Evolutionary conservation across 441 rosid genomes (phyloP), one percentile per base, ranked within the genome.

Genomic region (Codiaeum variegatum): DNA sequence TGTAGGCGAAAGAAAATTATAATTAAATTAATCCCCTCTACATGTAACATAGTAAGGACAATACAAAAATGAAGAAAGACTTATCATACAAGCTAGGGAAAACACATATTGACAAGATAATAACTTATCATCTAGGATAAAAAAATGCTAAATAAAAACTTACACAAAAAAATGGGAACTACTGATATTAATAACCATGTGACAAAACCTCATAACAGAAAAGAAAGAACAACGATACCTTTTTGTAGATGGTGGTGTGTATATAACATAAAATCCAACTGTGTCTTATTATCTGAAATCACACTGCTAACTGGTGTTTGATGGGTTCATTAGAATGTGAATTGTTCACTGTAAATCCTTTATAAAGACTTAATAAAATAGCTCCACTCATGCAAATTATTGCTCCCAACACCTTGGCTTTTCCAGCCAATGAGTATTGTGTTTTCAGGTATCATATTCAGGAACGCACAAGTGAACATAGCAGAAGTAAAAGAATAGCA

Each of bases 371-470:
- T 66, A 90, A 67, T 42, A 86, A 4, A 69, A 87, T 9, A 32
- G 81, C 89, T 31, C 93, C 96, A 2, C 77, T 78, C 42, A 84
- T 71, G 66, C 93, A 88, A 16, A 88, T 75, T 28, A 83, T 34
- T 4, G 90, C 81, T 6, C 96, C 96, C 1, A 79, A 4, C 72
- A 85, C 73, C 72, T 90, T 88, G 29, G 88, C 83, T 73, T 64
- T 83, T 61, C 93, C 93, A 63, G 93, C 87, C 79, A 88, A 75
- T 47, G 87, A 19, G 80, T n/a, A 87, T 88, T 9, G 96, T 90
- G 81, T 76, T 70, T 10, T 85, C 93, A 24, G 96, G 93, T 29
- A 87, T 90, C 66, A 81, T 79, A 79, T 88, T 90, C 79, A 88
- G 54, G 59, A 88, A 90, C 24, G 91, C 91, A 44, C 93, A 83